phyloP scores from a whole-genome alignment of 352 stramenopile genomes.

The Peronospora destructor region DNA sequence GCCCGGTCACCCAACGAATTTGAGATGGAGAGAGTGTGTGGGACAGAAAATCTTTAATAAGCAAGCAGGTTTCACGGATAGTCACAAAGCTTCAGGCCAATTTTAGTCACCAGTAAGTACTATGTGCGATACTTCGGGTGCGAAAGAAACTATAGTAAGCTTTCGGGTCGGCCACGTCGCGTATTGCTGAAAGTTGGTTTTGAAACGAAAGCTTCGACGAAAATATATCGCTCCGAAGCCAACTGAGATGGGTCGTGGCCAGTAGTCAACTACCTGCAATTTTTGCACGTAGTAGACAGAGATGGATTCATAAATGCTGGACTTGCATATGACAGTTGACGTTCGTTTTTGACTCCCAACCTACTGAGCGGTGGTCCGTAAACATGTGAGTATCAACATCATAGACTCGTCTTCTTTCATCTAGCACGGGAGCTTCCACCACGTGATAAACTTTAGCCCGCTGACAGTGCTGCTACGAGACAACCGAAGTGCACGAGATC shows the following conservation, averaged over 20 bases:
- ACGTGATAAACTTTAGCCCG: constrained; percentile 2
- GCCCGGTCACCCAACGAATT: constrained; percentile 5
- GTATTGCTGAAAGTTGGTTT: constrained; percentile 16
- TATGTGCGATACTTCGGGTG: constrained; percentile 20
- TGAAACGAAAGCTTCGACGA: constrained; percentile 23
- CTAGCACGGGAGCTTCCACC: constrained; percentile 57
- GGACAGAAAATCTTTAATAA: constrained; percentile 17
- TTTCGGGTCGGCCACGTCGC: too few species aligned
- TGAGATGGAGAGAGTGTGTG: constrained; percentile 6
- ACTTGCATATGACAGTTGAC: too few species aligned
- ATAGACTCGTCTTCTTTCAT: constrained; percentile 6
- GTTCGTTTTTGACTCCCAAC: constrained; percentile 1
- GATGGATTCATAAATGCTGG: too few species aligned
- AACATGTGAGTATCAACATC: constrained; percentile 12
- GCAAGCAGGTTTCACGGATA: constrained; percentile 12
- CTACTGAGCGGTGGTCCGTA: constrained; percentile 15
- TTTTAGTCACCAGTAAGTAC: constrained; percentile 9
- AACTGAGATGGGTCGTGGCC: constrained; percentile 6
- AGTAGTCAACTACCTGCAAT: constrained; percentile 1
- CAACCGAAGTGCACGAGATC: too few species aligned
- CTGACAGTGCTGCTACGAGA: too few species aligned
- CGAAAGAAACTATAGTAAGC: background rate
- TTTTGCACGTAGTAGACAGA: background rate
- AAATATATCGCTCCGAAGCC: constrained; percentile 26
- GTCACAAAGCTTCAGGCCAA: background rate